A percentile compares a stretch with the other conserved stretches of the same genome.
phyloP scores from a whole-genome alignment of 1,284 basidiomycete species.

The Ustilago shanxiensis region DNA sequence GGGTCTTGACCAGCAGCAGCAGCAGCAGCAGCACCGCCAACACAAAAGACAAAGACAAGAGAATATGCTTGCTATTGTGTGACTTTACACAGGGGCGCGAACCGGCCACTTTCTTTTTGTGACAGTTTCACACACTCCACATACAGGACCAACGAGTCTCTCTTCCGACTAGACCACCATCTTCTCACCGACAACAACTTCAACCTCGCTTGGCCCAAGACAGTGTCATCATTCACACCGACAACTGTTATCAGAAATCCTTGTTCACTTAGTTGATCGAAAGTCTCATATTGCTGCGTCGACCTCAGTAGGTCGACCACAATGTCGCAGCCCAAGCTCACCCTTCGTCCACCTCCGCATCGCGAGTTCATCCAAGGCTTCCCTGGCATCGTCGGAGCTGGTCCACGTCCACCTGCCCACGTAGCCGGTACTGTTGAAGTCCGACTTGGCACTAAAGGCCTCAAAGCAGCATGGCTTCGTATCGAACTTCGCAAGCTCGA shows the following conservation, averaged over 20 bases:
- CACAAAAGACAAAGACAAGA: background rate
- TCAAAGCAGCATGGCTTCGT: constrained; percentile 66
- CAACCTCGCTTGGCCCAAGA: background rate
- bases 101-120: background rate
- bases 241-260: too few relatives aligned
- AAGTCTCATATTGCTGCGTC: constrained; percentile 5
- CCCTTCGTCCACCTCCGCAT: constrained; percentile 62
- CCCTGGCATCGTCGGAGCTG: constrained; percentile 62
- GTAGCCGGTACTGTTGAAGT: constrained; percentile 65
- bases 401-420: constrained; percentile 60
- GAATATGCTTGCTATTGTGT: too few relatives aligned
- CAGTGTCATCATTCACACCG: background rate
- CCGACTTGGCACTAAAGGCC: constrained; percentile 58
- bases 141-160: background rate
- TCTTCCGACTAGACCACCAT: background rate
- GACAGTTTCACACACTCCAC: background rate
- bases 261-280: too few relatives aligned
- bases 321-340: constrained; percentile 57
- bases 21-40: background rate
- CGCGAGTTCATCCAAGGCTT: constrained; percentile 66
- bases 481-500: constrained; percentile 69
- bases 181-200: background rate
- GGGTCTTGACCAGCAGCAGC: background rate
- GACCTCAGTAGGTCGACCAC: constrained; percentile 18
- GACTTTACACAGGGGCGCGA: background rate